Evolutionary conservation across 495 filamentous ascomycete species (phyloP).

Genomic region (Chaetomium fimeti): DNA sequence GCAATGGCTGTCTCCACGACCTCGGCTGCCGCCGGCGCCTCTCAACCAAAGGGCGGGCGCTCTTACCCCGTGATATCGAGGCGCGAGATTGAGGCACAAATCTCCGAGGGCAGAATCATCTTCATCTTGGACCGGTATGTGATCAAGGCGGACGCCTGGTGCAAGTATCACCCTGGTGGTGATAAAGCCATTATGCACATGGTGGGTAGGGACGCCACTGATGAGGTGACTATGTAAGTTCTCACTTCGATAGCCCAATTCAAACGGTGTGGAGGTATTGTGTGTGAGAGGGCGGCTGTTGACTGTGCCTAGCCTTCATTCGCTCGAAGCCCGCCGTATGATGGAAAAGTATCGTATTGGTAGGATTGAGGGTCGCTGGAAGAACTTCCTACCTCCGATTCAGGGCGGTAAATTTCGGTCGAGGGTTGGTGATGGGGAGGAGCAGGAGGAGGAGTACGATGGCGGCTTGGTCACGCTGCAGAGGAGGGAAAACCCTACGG

Average conservation of each 20-base stretch:
- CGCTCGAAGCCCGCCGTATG: constrained; percentile 66
- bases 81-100: constrained; percentile 78
- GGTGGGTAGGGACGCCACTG: constrained; percentile 94
- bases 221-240: constrained; percentile 88
- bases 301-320: constrained; percentile 66
- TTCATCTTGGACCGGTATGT: constrained; percentile 80
- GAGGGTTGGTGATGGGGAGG: constrained; percentile 28
- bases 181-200: constrained; percentile 91
- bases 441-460: constrained; percentile 44
- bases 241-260: background rate
- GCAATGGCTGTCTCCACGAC: constrained; percentile 10
- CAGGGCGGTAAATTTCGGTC: constrained; percentile 83
- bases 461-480: constrained; percentile 42
- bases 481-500: constrained; percentile 8
- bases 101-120: constrained; percentile 79
- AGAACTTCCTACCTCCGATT: constrained; percentile 87
- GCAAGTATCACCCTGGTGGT: constrained; percentile 87
- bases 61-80: constrained; percentile 56
- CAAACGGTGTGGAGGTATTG: background rate
- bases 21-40: background rate
- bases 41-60: background rate
- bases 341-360: constrained; percentile 88
- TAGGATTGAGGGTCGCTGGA: constrained; percentile 75
- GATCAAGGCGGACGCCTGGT: constrained; percentile 82
- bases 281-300: background rate